Evolutionary conservation across 2,329 filamentous ascomycete genomes (phyloP).

Genomic region (Pseudogymnoascus pannorum): DNA sequence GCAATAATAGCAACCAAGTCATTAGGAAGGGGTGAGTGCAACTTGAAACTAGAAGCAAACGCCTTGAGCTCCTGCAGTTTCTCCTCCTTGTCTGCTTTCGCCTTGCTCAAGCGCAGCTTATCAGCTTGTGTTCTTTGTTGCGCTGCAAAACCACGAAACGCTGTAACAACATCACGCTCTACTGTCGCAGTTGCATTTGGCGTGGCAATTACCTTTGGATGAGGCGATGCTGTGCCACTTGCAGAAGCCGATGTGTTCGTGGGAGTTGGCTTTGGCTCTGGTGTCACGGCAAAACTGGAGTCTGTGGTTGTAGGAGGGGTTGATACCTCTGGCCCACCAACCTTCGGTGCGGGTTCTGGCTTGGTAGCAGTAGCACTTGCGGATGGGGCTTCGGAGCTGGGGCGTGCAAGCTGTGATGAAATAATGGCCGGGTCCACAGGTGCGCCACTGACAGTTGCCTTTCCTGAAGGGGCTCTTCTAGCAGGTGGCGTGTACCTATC

Average conservation of each 20-base stretch:
- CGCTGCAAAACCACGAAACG: conserved; percentile 58
- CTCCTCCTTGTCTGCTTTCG: conserved; percentile 73
- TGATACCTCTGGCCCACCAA: conserved; percentile 21
- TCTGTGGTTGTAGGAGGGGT: conserved; percentile 26
- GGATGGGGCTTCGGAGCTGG: conserved; percentile 29
- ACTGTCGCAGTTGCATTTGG: conserved; percentile 54
- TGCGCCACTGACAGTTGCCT: conserved; percentile 66
- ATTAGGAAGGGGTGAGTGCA: conserved; percentile 82
- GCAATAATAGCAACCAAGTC: conserved; percentile 93
- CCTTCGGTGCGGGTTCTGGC: conserved; percentile 4
- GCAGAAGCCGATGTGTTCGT: conserved; percentile 27
- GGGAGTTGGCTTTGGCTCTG: conserved; percentile 27
- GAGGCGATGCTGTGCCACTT: conserved; percentile 27
- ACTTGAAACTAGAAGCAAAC: conserved; percentile 89
- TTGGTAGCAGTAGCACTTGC: conserved; percentile 20
- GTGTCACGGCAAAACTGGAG: conserved; percentile 17
- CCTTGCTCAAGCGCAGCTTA: conserved; percentile 49
- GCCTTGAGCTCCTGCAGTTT: conserved; percentile 93
- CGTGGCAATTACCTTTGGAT: conserved; percentile 27
- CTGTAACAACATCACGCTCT: conserved; percentile 52
- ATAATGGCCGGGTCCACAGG: conserved; percentile 87
- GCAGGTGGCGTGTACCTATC: conserved; percentile 88
- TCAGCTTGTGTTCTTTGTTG: conserved; percentile 49
- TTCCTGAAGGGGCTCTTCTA: conserved; percentile 67
- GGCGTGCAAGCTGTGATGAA: conserved; percentile 64